Evolutionary conservation across 2,329 filamentous ascomycete species (phyloP), one percentile per base, ranked within the genome.

Genomic region (Verticillium dahliae): DNA sequence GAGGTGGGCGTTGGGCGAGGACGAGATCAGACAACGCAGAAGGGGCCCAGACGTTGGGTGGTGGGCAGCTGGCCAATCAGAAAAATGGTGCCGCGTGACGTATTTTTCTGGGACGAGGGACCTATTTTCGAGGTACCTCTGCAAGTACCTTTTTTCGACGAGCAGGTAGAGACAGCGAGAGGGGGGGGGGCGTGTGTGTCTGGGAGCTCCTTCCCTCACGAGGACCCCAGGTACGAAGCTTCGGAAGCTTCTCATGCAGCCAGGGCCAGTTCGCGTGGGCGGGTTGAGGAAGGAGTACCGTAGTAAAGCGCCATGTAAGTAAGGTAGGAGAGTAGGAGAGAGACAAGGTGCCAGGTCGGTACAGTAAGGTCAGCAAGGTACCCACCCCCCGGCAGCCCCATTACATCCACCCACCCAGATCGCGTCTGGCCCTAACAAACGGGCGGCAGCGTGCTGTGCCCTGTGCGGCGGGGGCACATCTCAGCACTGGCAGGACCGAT

Each of bases 1-100:
- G 63, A 65, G 63, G 55, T 62, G 60, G 58, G 60, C 59, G 62
- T 64, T 61, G 63, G 63, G 59, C 38, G 59, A 55, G 62, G 52
- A 60, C 62, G 56, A 62, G 57, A 64, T 64, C 63, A 65, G 45
- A 58, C 62, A 55, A 33, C 41, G 38, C 22, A 27, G 41, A 52
- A 11, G 15, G 55, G 45, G 58, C 22, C 31, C 38, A 41, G 38
- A 31, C 55, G 37, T 56, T 15, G 50, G 60, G 33, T 58, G 11
- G 22, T 50, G 35, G 15, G 59, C 6, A 41, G 27, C 39, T 13
- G 54, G 34, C 64, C 64, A 65, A 65, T 65, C 56, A 65, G 52
- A 65, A 65, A 65, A 64, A 37, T 61, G 54, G 57, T 54, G 27
- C 22, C 27, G 18, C 13, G n/a, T 35, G 33, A 56, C 22, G 58